Base-by-base conservation (phyloP, 2,329 filamentous ascomycete species). In the Nannizziopsis barbatae region DNA sequence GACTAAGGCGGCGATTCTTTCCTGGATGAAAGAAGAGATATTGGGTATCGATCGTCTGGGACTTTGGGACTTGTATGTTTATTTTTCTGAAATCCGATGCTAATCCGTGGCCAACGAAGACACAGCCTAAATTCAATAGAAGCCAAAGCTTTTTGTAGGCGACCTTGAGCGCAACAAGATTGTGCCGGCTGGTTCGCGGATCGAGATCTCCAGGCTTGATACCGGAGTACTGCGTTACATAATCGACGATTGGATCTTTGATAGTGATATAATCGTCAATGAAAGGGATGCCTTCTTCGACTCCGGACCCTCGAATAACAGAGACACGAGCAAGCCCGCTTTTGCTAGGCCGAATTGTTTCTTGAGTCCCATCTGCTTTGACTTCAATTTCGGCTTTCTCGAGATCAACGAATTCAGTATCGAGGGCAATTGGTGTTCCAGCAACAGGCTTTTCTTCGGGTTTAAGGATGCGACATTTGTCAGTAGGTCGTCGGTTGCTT, bases 91-190 rank as follows among this genome's bases (percentile, higher is more conserved):
- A 96, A 66, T 98, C 92, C 57, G 92, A 90, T 56, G 86, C 86
- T 37, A 98, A 74, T 3, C 90, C 90, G 60, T 98, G 92, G 2
- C 92, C 92, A 4, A 98, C 77, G 63, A 98, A 98, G 53, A 86
- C 80, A 67, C 88, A 95, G 42, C 92, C 92, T 0, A 96, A 75
- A 62, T 98, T 98, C 30, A 98, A 77, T 14, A 98, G 75, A 12
- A 96, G 79, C 93, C 93, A 98, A 27, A 98, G 80, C 65, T 95
- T 95, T 69, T 98, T 98, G 74, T 96, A 98, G 1, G 86, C 89
- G 50, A 85, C 78, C 64, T 98, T 98, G 36, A 96, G 75, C 1
- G 84, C 77, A 7, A 96, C 81, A 0, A 96, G 77, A 47, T 87
- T 86, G 65, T 95, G 90, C 47, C 76, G 78, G 38, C 84, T 85